Evolutionary conservation across 495 filamentous ascomycete species (phyloP), one percentile per base, ranked within the genome.

Genomic region (Lentithecium fluviatile): DNA sequence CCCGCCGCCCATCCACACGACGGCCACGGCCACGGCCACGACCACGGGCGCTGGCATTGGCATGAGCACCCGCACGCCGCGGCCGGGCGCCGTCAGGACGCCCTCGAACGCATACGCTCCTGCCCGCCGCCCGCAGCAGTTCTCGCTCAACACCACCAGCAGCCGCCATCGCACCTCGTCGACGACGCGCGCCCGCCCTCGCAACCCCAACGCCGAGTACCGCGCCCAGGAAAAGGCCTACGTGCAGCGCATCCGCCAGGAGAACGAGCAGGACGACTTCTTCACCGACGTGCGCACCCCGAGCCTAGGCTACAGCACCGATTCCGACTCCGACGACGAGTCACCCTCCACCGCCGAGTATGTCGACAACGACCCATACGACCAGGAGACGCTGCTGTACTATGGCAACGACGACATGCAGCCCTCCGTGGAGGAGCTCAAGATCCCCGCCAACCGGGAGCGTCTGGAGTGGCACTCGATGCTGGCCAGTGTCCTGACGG

Each of bases 401-500:
- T 87, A 93, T 64, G 82, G 86, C 32, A 87, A 90, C 55, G 88
- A 94, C 67, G 89, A 95, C 57, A 88, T 88, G 60, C 86, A 95
- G 65, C 90, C 92, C 2, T 91, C 90, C 3, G 74, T 87, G 26
- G 94, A 97, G 58, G 95, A 98, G 71, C 77, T 97, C 34, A 87
- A 87, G 76, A 88, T 95, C 64, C 88, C 89, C 0, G 85, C 83
- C 64, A 97, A 94, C 69, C 83, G 94, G 52, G 94, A 97, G 73
- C 79, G 94, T 37, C 77, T 98, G 25, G 95, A 98, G 74, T 98
- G 94, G 94, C 93, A 98, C 75, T 88, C 89, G 4, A 98, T 98
- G 94, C 78, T 98, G 38, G 90, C 92, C 25, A 92, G 90, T 0
- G 94, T 98, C 2, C 75, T 98, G 64, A 97, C 92, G 36, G 94